Conservation (phyloP, 306 rosid species). For the Malus orientalis region DNA sequence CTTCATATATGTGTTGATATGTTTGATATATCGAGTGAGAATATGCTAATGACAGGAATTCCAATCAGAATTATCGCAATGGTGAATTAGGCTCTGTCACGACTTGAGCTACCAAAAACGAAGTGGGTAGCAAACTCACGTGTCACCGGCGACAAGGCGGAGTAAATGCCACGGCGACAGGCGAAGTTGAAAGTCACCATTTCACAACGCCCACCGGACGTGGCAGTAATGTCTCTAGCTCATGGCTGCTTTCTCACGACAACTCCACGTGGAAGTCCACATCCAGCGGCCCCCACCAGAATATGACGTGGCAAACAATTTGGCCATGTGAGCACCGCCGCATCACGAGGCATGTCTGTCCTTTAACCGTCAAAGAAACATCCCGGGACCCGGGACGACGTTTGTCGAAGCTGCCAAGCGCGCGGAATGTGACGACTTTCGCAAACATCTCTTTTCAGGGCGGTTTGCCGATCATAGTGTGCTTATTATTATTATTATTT, state of each 20-base stretch:
- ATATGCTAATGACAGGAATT: not conserved
- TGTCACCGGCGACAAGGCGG: constrained; percentile 4
- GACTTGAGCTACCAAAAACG: not conserved
- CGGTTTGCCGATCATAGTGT: not conserved
- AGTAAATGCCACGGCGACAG: constrained; percentile 29
- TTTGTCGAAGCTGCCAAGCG: constrained; percentile 22
- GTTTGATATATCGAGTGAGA: not conserved
- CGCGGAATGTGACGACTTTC: not conserved
- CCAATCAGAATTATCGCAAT: not conserved
- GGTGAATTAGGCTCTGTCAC: not conserved
- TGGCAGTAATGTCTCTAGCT: constrained; percentile 5
- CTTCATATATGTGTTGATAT: not conserved
- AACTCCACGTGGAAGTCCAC: constrained; percentile 45
- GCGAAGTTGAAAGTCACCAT: constrained; percentile 9
- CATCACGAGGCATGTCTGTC: constrained; percentile 26
- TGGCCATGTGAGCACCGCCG: constrained; percentile 33
- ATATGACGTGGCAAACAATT: constrained; percentile 18
- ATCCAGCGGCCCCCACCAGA: constrained; percentile 9
- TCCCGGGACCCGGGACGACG: constrained; percentile 7
- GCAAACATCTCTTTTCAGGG: not conserved
- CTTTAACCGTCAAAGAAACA: constrained; percentile 24
- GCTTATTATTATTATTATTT: not conserved
- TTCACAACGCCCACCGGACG: not conserved
- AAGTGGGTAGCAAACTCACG: not conserved
- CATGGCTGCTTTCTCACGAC: constrained; percentile 16